A percentile compares a stretch with the other conserved stretches of the same genome.
These are phyloP conservation scores for Trypanosoma caninum DNA, from an alignment of 208 protist species.

Conservation along the genomic window DNA sequence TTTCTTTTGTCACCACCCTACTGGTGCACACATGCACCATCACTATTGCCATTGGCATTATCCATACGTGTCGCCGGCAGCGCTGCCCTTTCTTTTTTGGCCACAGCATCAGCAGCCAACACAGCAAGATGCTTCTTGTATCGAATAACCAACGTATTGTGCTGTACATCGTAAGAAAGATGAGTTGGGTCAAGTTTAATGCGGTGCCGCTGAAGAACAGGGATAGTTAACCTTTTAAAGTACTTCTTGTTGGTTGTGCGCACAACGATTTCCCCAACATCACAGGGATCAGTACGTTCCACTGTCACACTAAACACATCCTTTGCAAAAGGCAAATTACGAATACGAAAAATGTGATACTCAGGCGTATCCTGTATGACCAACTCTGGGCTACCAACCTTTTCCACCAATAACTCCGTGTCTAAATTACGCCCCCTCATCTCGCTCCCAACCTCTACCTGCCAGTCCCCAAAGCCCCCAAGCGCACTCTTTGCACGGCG, in stretches of 20 bases:
- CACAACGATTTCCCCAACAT: conserved; percentile 86
- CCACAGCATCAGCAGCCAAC: conserved; percentile 59
- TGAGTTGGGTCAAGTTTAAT: conserved; percentile 57
- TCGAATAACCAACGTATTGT: conserved; percentile 91
- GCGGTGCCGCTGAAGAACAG: conserved; percentile 63
- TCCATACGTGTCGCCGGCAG: conserved; percentile 65
- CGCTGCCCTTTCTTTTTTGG: conserved; percentile 73
- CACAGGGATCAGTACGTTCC: conserved; percentile 43
- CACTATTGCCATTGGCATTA: conserved; percentile 28
- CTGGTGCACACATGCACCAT: conserved; percentile 58
- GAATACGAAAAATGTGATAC: conserved; percentile 85
- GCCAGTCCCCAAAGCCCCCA: conserved; percentile 81
- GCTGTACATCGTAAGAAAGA: conserved; percentile 82
- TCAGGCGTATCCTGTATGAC: conserved; percentile 82
- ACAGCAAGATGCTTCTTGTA: conserved; percentile 89
- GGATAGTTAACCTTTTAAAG: conserved; percentile 88
- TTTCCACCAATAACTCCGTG: conserved; percentile 66
- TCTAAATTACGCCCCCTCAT: conserved; percentile 44
- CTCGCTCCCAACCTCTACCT: conserved; percentile 87
- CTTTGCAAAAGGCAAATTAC: conserved; percentile 90
- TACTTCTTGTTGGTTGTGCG: conserved; percentile 96
- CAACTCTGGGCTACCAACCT: conserved; percentile 73
- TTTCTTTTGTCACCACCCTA: conserved; percentile 13
- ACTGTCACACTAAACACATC: conserved; percentile 83
- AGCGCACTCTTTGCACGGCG: conserved; percentile 60